These are phyloP conservation scores for Rhodomyrtus psidioides DNA, from an alignment of 441 rosid species.

Conservation along the genomic window DNA sequence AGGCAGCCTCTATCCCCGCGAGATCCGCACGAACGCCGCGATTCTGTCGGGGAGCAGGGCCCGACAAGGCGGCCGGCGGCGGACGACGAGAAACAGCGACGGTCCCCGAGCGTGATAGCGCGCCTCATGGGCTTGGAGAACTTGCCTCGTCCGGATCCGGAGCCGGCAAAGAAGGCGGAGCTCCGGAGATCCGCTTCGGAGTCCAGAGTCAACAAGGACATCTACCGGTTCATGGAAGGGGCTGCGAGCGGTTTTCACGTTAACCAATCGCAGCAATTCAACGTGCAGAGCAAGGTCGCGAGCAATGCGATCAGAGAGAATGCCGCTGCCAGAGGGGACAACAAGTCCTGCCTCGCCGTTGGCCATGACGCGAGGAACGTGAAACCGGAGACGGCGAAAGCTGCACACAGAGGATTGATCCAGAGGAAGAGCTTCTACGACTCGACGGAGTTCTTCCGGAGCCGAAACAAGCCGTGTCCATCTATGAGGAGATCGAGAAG, in stretches of 20 bases:
- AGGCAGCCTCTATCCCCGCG: conserved; percentile 75
- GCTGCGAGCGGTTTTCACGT: conserved; percentile 24
- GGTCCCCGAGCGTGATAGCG: conserved; percentile 84
- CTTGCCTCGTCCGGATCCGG: conserved; percentile 43
- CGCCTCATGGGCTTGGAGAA: conserved; percentile 88
- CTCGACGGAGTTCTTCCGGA: conserved; percentile 78
- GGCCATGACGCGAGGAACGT: conserved; percentile 13
- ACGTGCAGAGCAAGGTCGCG: conserved; percentile 9
- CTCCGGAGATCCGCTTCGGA: conserved; percentile 92
- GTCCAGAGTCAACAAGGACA: conserved; percentile 60
- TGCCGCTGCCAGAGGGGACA: conserved; percentile 15
- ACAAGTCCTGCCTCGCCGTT: conserved; percentile 16
- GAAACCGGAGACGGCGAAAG: conserved; percentile 36
- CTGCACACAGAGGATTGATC: conserved; percentile 22
- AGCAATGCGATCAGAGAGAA: conserved; percentile 9
- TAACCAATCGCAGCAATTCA: conserved; percentile 23
- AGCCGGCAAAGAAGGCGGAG: conserved; percentile 31
- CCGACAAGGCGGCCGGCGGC: conserved; percentile 22
- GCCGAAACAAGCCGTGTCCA: conserved; percentile 35
- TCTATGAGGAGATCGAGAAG: conserved; percentile 57
- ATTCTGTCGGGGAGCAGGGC: conserved; percentile 20
- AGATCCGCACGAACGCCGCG: conserved; percentile 45
- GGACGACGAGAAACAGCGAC: conserved; percentile 28
- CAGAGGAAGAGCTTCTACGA: conserved; percentile 55
- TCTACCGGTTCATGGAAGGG: conserved; percentile 50